Evolutionary conservation across 148 eudicot species (phyloP), one percentile per base, ranked within the genome.

Genomic region (Camellia lanceoleosa): DNA sequence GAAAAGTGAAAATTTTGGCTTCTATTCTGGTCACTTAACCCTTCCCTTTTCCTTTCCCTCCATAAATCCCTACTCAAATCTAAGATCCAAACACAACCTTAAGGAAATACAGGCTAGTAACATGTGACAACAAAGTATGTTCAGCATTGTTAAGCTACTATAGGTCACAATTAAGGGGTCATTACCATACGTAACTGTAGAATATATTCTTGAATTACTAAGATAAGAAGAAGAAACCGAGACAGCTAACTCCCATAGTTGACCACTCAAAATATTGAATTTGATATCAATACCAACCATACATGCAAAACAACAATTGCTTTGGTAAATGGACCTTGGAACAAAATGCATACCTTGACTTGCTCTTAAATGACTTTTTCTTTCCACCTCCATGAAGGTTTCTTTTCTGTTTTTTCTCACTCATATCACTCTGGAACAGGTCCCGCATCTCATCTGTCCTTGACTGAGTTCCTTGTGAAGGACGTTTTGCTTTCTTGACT

Each of bases 341-440:
- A 42, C 64, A 49, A 63, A 68, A 81, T 68, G 42, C 83, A 78
- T 91, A 92, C 99, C 99, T 81, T 60, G 99, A 93, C 85, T 96
- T 96, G 90, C 99, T 96, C 89, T 96, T 96, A 80, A 96, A 96
- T 44, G 99, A 88, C 82, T 91, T 88, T 74, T 85, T 91, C 86
- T 83, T 89, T 77, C 81, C 89, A 78, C 84, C 86, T 66, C 61
- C 86, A 74, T n/a, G 84, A 52, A 77, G 66, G 47, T 73, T 84
- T 87, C 86, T 88, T 76, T 85, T 93, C 86, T 85, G 87, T 71
- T 80, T 91, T 81, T 87, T 90, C 80, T 89, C 97, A 70, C 86
- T 89, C 95, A 85, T 96, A 74, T 92, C 97, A 74, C 79, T 83
- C 83, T 89, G 91, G 80, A 93, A 95, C 51, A 93, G 88, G 43